Evolutionary conservation across 2,329 filamentous ascomycete species (phyloP), one percentile per base, ranked within the genome.

Genomic region (Aspergillus pseudotamarii): DNA sequence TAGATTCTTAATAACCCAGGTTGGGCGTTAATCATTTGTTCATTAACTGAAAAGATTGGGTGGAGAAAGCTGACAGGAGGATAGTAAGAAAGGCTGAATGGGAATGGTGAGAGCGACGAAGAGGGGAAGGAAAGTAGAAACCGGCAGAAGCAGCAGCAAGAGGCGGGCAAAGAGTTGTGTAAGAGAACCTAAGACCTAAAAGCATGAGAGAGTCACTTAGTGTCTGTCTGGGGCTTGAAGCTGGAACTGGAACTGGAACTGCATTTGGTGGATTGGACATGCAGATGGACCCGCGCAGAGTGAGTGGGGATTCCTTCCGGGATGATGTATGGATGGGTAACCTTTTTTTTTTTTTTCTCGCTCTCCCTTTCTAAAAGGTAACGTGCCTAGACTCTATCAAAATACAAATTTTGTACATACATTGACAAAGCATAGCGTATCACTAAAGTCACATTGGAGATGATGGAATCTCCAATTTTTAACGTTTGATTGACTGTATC

Each of bases 81-180:
- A n/a, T 2, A 28, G 16, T 26, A 32, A 30, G 28, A 16, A 14
- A 30, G 23, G 26, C 5, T 21, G 55, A 4, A 19, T 34, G 26
- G 19, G 26, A 26, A 12, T 50, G 30, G 30, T 41, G 36, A 23
- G 56, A 50, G 48, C 34, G 32, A 51, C 38, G n/a, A 41, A 60
- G 53, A 50, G 62, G 53, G 56, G 50, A 57, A 63, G 57, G 14
- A 36, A 36, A 36, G 14, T 36, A 36, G 34, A 36, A 36, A 36
- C 34, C 34, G 14, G 14, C 41, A 62, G 61, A 60, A 63, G 57
- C 32, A 55, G 32, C 36, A 61, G 60, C 64, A 57, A 58, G 26
- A 50, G 54, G 48, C 30, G 54, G 26, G 26, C 14, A 53, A 23
- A 34, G 45, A 32, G 38, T 19, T 19, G 38, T 41, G 38, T n/a